Evolutionary conservation across 345 rosid genomes (phyloP), one percentile per base, ranked within the genome.

Genomic region (Eucalyptus erythrocorys): DNA sequence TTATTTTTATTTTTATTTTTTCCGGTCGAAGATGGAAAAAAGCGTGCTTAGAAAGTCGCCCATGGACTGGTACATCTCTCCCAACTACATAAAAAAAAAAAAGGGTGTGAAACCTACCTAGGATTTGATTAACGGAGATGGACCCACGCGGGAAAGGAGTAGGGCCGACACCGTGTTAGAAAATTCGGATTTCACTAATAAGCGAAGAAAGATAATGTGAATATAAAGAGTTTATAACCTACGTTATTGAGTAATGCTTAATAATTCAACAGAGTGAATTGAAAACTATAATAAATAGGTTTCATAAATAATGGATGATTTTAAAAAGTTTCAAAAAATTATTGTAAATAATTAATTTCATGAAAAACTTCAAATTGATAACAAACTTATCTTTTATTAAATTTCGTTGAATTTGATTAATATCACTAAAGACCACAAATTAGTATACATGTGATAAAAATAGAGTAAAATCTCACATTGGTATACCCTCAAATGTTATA

Each of bases 381-480:
- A 55, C 1, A 24, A 55, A 55, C 24, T 24, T 55, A 55, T 1
- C 1, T 2, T 24, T 22, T 1, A 22, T 24, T 55, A 55, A 10
- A 22, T 24, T 55, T 55, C 1, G 1, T 24, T 4, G 0, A 22
- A 55, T 2, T 55, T 55, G 30, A 22, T 55, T 55, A 9, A 55
- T 55, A 22, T 24, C 2, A 24, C 13, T 4, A 10, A 24, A 55
- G 0, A 55, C 1, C 6, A 10, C 61, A 4, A 22, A 24, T 0
- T 1, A 24, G 0, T 9, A 24, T 1, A 4, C 5, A 0, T 9
- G 0, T 55, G 13, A 22, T 10, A 55, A 55, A 53, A 22, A 55
- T 4, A 55, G 0, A 3, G 1, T 24, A 55, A 55, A 55, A 0
- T 24, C 13, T 55, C 13, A 55, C 1, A 10, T 24, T 4, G 30